Conservation (phyloP, 1,284 basidiomycete species). For the Bondarzewia mesenterica region DNA sequence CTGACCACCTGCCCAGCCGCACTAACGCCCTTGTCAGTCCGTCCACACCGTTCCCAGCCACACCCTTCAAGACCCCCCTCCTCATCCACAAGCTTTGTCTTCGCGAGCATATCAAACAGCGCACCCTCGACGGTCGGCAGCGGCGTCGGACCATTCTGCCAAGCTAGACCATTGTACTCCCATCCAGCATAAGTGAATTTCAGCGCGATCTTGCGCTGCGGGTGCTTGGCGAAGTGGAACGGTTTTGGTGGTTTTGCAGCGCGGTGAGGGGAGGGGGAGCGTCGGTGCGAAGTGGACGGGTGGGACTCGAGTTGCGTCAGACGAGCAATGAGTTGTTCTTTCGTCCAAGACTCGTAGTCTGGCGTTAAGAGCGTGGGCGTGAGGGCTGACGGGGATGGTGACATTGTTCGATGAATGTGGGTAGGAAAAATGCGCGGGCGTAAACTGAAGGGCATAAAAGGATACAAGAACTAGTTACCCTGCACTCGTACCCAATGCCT, state of each 20-base stretch:
- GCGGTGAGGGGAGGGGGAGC: slow-evolving; percentile 1
- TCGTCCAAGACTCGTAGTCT: slow-evolving; percentile 50
- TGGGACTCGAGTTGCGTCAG: slow-evolving; percentile 40
- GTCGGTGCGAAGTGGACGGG: neutral
- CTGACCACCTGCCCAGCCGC: slow-evolving; percentile 93
- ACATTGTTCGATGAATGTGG: neutral
- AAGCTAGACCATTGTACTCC: slow-evolving; percentile 87
- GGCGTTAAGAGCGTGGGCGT: slow-evolving; percentile 5
- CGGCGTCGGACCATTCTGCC: slow-evolving; percentile 60
- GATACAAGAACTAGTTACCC: too few species aligned
- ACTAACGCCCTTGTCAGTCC: slow-evolving; percentile 94
- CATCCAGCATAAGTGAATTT: slow-evolving; percentile 91
- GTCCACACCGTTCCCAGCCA: slow-evolving; percentile 85
- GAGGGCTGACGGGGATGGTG: neutral
- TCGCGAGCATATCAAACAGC: slow-evolving; percentile 76
- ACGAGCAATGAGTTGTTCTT: slow-evolving; percentile 60
- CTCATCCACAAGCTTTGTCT: slow-evolving; percentile 68
- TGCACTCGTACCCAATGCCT: neutral
- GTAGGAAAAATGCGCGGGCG: neutral
- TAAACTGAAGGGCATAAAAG: neutral
- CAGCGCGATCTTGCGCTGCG: slow-evolving; percentile 84
- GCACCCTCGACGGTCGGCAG: slow-evolving; percentile 89
- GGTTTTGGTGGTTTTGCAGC: slow-evolving; percentile 14
- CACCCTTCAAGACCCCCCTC: slow-evolving; percentile 76
- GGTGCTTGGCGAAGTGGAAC: slow-evolving; percentile 63